Base-by-base conservation (phyloP, 2,329 filamentous ascomycete species). In the Exophiala xenobiotica region DNA sequence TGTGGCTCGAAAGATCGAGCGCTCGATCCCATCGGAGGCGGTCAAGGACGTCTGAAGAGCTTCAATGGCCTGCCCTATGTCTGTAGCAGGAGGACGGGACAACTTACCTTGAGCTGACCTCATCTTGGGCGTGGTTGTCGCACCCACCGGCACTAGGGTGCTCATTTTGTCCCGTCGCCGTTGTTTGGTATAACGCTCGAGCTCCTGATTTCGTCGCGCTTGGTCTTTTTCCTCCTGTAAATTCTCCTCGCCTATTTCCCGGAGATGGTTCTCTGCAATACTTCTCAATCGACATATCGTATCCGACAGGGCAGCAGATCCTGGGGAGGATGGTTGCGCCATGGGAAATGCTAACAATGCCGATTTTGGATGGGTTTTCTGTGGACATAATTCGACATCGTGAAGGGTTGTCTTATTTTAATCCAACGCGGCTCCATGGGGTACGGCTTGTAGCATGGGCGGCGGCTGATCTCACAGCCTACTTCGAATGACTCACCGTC, bases 11-110 rank as follows among this genome's bases (percentile, higher is more conserved):
- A 3, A 67, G 67, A 43, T 74, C 67, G 14, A 76, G 71, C 3
- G 64, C 67, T 1, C 70, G 61, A 57, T 80, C 77, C 75, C 76
- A 78, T 11, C 71, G 72, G 4, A 80, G 67, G 2, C 76, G 73
- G 43, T 71, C 74, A 11, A 78, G 67, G 6, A 79, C 66, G 53
- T 78, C 74, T 26, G 37, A 14, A 24, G 5, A n/a, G n/a, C n/a
- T n/a, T n/a, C n/a, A 9, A 18, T n/a, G 23, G 9, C 14, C 27
- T 47, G 38, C 40, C 9, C 20, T 24, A 23, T 43, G 41, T 7
- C 40, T 19, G 24, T 20, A 18, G 16, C 19, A n/a, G n/a, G 23
- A 35, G 4, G 22, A 19, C n/a, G 5, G 6, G 44, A 9, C 18
- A 31, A 56, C 56, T 39, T 46, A 54, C 56, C 56, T 47, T 54